A percentile compares a stretch with the other conserved stretches of the same genome.
These are phyloP conservation scores for Ploettnerulaceae sp. DNA, from an alignment of 2,329 filamentous ascomycete species.

Conservation along the genomic window DNA sequence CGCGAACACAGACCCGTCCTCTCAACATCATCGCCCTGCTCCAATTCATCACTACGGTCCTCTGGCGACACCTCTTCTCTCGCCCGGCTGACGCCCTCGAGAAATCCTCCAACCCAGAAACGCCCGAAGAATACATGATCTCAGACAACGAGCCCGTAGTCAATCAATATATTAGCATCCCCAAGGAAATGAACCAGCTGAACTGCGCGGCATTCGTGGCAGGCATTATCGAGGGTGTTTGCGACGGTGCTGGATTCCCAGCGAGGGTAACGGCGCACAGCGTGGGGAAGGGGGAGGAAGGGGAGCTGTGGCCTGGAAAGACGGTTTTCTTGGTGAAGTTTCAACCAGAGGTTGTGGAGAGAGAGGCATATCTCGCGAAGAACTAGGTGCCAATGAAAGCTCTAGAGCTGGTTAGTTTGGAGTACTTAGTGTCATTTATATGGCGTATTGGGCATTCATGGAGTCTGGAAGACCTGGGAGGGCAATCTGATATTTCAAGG, in stretches of 20 bases:
- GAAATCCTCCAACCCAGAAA: constrained; percentile 74
- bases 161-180: constrained; percentile 88
- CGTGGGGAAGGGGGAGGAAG: constrained; percentile 53
- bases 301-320: constrained; percentile 90
- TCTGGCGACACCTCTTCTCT: constrained; percentile 90
- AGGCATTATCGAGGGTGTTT: constrained; percentile 91
- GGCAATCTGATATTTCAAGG: constrained; percentile 9
- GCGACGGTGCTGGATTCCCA: constrained; percentile 86
- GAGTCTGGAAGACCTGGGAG: constrained; percentile 17
- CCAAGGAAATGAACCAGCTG: constrained; percentile 91
- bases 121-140: constrained; percentile 97
- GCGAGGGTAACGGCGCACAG: constrained; percentile 88
- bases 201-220: constrained; percentile 96
- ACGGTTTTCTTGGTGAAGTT: constrained; percentile 97
- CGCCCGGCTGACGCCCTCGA: constrained; percentile 90
- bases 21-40: constrained; percentile 86
- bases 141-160: constrained; percentile 96
- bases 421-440: constrained; percentile 8
- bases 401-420: background rate
- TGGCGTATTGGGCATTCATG: constrained; percentile 26
- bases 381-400: background rate
- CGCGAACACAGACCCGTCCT: constrained; percentile 68
- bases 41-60: constrained; percentile 87
- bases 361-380: constrained; percentile 71
- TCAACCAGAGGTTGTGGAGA: constrained; percentile 81